Evolutionary conservation across 2,329 filamentous ascomycete genomes (phyloP).

Genomic region (Ascochyta koolunga): DNA sequence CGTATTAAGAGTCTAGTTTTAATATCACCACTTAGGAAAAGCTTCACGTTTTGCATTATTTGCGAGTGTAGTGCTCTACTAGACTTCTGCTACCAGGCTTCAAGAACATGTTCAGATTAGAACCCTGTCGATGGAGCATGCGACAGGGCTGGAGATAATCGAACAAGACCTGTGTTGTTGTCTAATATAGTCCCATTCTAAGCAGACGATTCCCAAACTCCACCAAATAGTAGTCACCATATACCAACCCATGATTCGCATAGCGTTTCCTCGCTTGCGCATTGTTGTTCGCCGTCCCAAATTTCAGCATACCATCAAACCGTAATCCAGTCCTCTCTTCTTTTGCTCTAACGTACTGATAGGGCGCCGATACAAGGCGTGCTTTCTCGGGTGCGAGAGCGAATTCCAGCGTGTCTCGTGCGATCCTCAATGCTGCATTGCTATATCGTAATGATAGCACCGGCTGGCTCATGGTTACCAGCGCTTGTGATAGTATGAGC

Average conservation of each 20-base stretch:
- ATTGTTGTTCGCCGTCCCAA: constrained; percentile 54
- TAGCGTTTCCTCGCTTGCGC: constrained; percentile 50
- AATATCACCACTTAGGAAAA: background rate
- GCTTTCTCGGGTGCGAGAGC: constrained; percentile 34
- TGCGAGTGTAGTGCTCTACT: background rate
- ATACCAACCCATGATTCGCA: constrained; percentile 53
- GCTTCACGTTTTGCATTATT: too few relatives aligned
- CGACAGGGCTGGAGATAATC: background rate
- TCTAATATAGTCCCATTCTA: constrained; percentile 25
- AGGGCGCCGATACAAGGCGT: constrained; percentile 17
- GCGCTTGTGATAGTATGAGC: constrained; percentile 23
- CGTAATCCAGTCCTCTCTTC: constrained; percentile 30
- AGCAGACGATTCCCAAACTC: constrained; percentile 52
- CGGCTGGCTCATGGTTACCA: constrained; percentile 42
- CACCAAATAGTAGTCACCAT: constrained; percentile 55
- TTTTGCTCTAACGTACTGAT: constrained; percentile 20
- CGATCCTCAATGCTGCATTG: constrained; percentile 21
- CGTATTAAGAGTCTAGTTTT: too few relatives aligned
- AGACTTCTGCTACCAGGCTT: background rate
- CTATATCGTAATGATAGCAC: constrained; percentile 27
- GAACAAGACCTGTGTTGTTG: background rate
- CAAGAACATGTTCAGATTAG: background rate
- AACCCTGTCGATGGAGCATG: background rate
- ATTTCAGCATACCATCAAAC: constrained; percentile 52
- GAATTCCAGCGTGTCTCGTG: constrained; percentile 29